Base-by-base conservation (phyloP, 2,329 filamentous ascomycete genomes). In the Sporothrix pallida region DNA sequence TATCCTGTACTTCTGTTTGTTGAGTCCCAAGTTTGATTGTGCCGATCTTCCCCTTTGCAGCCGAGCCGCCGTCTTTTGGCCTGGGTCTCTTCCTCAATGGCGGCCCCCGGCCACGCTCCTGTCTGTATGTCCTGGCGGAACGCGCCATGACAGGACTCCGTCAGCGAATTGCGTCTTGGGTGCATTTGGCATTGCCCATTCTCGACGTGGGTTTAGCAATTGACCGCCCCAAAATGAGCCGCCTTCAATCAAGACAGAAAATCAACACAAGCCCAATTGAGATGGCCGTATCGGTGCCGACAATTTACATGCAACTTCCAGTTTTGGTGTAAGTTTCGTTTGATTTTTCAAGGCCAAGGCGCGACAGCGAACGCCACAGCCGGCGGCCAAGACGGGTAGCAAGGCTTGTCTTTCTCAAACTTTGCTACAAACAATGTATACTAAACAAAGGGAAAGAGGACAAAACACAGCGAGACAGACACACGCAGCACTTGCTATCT, bases 101-200 rank as follows among this genome's bases (percentile, higher is more conserved):
- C 54, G 54, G 20, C 5, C 20, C 54, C 20, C 23, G 20, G 54
- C 20, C 54, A 26, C 9, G 54, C 20, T 58, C 23, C 54, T 23
- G 54, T 58, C 9, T 58, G 50, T 20, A 26, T 58, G 26, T 26
- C 20, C 20, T 58, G 23, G 17, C 50, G 54, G 20, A 26, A 58
- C 54, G 54, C 54, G 54, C 20, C 54, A 58, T 58, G 23, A 58
- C 20, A 58, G 54, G 54, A 58, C 54, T 26, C 7, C 58, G 31
- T 62, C 58, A 42, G 31, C 58, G 58, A 17, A 62, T 62, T 37
- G 58, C 58, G 58, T 62, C 58, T 62, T 62, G 15, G 13, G 31
- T 42, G 15, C 13, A 37, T 42, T n/a, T 15, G 8, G 31, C 13
- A 42, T 62, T 42, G 58, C 58, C 58, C 58, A 42, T 62, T n/a